Percentiles rank a stretch among this genome's conserved stretches.
These are phyloP conservation scores for Arthrobotrys pseudoclavata DNA, from an alignment of 2,329 filamentous ascomycete species.

Conservation along the genomic window DNA sequence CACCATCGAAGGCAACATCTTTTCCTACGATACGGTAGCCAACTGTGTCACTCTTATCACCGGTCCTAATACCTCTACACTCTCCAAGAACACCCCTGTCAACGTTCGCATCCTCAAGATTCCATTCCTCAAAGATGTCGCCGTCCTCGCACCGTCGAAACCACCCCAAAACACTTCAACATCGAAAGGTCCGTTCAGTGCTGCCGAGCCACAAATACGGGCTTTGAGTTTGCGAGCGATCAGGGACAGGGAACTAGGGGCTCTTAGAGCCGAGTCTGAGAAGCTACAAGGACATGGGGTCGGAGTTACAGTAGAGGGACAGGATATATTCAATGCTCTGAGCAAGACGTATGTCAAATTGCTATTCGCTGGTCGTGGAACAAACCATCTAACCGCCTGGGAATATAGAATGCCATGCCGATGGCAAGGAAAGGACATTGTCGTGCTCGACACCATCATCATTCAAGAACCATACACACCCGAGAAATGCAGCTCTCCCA, in stretches of 20 bases:
- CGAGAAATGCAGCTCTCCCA: constrained; percentile 51
- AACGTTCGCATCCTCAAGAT: constrained; percentile 63
- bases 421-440: constrained; percentile 63
- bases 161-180: constrained; percentile 44
- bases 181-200: constrained; percentile 60
- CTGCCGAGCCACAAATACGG: constrained; percentile 62
- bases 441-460: constrained; percentile 62
- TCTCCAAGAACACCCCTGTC: constrained; percentile 41
- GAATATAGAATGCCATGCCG: constrained; percentile 62
- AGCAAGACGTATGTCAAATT: constrained; percentile 61
- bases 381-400: constrained; percentile 7
- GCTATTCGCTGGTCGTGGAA: not conserved
- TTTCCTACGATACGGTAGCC: constrained; percentile 63
- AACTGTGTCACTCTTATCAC: constrained; percentile 62
- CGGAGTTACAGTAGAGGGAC: constrained; percentile 62
- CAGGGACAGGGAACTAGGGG: constrained; percentile 52
- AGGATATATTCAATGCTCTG: constrained; percentile 63
- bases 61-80: constrained; percentile 37
- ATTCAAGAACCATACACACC: constrained; percentile 63
- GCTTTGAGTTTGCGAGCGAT: constrained; percentile 59
- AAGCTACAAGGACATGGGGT: constrained; percentile 61
- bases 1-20: constrained; percentile 62
- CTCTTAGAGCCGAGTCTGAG: constrained; percentile 58
- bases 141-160: constrained; percentile 57
- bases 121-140: constrained; percentile 63